Base-by-base conservation (phyloP, 2,329 filamentous ascomycete species). In the Akanthomyces uredinophilus region DNA sequence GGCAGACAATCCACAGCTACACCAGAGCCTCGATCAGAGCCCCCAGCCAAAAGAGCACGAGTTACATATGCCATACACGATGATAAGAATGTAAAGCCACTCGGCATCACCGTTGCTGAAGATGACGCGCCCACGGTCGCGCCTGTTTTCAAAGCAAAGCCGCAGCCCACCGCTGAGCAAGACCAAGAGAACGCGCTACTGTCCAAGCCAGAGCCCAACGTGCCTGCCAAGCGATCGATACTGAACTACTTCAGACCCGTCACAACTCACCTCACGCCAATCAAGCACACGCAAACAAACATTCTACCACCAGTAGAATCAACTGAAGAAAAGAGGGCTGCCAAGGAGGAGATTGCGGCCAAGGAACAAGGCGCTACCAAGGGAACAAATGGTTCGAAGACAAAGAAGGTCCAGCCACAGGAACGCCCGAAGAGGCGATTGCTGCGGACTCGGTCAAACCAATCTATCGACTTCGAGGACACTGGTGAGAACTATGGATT, bases 211-310 rank as follows among this genome's bases (percentile, higher is more conserved):
- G 35, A 61, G 39, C 18, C 35, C 5, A 24, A 59, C 10, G 46
- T 56, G 1, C 35, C 8, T 20, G 52, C 54, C 1, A 77, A 73
- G 56, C 69, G 70, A 0, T 77, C 76, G 0, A 79, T 79, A 6
- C 64, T 79, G 53, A 74, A 66, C 60, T 79, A 78, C 63, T 79
- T 79, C 66, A 75, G 74, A 43, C 76, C 60, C 64, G 5, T 54
- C 61, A n/a, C 47, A 7, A n/a, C 24, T 1, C 16, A 37, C 11
- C 46, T 39, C 18, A 62, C 41, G 18, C 37, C 13, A 41, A 41
- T 58, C 3, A 41, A 41, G 4, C 27, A 54, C 10, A 2, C 49
- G 13, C 27, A 27, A n/a, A 22, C 13, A 3, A 62, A 62, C 22
- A 53, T 29, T 7, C 5, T 41, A 4, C 18, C 47, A 24, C 39